These are phyloP conservation scores for Avena atlantica DNA, from an alignment of 176 grass and related monocot species.

Conservation along the genomic window DNA sequence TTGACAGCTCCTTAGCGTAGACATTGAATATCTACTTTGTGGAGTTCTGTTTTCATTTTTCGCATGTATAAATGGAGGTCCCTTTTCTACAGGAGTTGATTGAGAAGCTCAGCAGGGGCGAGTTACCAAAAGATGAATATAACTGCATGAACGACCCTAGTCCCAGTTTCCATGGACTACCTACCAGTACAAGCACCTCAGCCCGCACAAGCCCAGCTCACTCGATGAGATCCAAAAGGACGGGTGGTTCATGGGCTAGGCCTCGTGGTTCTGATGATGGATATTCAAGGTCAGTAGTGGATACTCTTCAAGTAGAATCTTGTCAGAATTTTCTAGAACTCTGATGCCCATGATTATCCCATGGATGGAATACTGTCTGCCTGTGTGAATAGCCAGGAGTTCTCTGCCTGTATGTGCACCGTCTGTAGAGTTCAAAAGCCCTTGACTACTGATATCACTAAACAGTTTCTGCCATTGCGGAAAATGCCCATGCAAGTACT, in stretches of 20 bases:
- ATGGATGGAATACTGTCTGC: neutral
- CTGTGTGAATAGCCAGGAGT: constrained; percentile 1
- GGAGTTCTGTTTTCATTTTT: constrained; percentile 31
- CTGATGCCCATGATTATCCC: neutral
- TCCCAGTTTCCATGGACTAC: constrained; percentile 64
- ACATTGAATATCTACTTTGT: constrained; percentile 16
- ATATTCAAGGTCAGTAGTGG: constrained; percentile 73
- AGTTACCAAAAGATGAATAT: constrained; percentile 93
- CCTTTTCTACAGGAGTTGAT: constrained; percentile 71
- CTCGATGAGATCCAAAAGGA: constrained; percentile 78
- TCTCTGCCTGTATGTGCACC: neutral
- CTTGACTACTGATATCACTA: neutral
- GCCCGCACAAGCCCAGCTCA: constrained; percentile 57
- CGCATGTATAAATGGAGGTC: neutral
- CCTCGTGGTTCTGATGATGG: constrained; percentile 94
- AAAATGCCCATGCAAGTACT: constrained; percentile 14
- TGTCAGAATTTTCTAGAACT: neutral
- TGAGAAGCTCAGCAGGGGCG: constrained; percentile 89
- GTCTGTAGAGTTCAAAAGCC: constrained; percentile 14
- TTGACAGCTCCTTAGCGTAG: neutral
- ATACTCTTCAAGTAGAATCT: constrained; percentile 31
- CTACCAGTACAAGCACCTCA: constrained; percentile 59
- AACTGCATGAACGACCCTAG: constrained; percentile 88
- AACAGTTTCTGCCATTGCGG: neutral
- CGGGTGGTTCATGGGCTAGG: constrained; percentile 84